Base-by-base conservation (phyloP, 75 land plant genomes). In the Sequoiadendron giganteum region DNA sequence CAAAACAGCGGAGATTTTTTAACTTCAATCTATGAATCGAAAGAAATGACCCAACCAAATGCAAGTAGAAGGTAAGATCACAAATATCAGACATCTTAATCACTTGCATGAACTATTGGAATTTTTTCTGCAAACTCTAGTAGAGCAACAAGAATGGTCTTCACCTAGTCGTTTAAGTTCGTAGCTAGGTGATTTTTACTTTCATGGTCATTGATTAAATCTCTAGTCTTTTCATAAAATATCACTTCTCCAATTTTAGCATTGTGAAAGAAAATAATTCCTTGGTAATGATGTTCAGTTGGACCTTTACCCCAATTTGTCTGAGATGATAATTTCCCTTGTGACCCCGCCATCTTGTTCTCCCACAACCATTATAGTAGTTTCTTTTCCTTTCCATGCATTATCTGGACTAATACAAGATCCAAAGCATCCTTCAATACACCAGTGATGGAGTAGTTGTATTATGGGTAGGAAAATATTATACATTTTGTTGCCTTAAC, bases 391-490 rank as follows among this genome's bases (percentile, higher is more conserved):
- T 34, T 34, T 8, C 77, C 77, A 73, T 10, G 38, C 11, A 73
- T 73, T 73, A 32, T 73, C 76, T 10, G 76, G 76, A 73, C 76
- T 10, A 8, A 32, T 32, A 73, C 36, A 73, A 0, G 77, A 73
- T 73, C 77, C 77, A 73, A 15, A 73, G 77, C 77, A 32, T 73
- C 77, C 77, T 73, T 73, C 77, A 73, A 73, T 34, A 34, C 38
- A 93, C 97, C 95, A 28, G 94, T 87, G 80, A 95, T 84, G 15
- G 94, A 94, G 88, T 93, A 95, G 87, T 95, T 94, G 91, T 94
- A 95, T 86, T 95, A 95, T 5, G 97, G 95, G 2, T 91, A 94
- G 54, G 95, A 95, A 73, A 94, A 94, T 78, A 95, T 92, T 40
- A 92, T 19, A 65, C 92, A 65, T 78, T 95, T 94, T 75, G 97